These are phyloP conservation scores for Malus orientalis DNA, from an alignment of 306 rosid species.

Conservation along the genomic window DNA sequence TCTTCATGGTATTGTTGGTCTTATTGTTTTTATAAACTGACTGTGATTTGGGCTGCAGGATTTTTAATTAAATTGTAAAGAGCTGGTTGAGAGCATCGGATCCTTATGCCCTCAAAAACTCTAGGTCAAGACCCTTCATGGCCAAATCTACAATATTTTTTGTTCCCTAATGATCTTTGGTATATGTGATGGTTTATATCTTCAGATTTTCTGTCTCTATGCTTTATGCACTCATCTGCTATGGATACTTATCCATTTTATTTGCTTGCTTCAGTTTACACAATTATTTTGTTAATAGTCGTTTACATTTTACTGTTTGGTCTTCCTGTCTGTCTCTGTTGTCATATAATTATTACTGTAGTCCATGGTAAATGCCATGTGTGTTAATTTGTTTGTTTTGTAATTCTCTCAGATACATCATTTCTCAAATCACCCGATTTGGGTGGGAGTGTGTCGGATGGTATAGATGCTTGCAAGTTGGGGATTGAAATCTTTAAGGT, in stretches of 20 bases:
- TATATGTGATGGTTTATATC: neutral
- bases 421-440: slow-evolving; percentile 1
- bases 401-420: slow-evolving; percentile 31
- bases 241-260: neutral
- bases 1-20: slow-evolving; percentile 22
- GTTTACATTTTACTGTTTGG: neutral
- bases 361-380: neutral
- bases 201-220: neutral
- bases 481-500: slow-evolving; percentile 47
- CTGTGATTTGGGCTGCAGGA: slow-evolving; percentile 53
- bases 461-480: slow-evolving; percentile 18
- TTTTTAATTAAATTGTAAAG: slow-evolving; percentile 28
- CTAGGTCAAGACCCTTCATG: slow-evolving; percentile 41
- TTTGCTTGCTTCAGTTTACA: neutral
- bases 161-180: neutral
- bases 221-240: neutral
- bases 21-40: slow-evolving; percentile 30
- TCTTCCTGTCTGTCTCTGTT: neutral
- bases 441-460: slow-evolving; percentile 13
- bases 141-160: slow-evolving; percentile 20
- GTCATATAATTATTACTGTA: neutral
- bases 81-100: slow-evolving; percentile 50
- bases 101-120: slow-evolving; percentile 32
- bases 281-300: neutral
- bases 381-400: neutral